Evolutionary conservation across 495 filamentous ascomycete species (phyloP).

Genomic region (Aspergillus wentii): DNA sequence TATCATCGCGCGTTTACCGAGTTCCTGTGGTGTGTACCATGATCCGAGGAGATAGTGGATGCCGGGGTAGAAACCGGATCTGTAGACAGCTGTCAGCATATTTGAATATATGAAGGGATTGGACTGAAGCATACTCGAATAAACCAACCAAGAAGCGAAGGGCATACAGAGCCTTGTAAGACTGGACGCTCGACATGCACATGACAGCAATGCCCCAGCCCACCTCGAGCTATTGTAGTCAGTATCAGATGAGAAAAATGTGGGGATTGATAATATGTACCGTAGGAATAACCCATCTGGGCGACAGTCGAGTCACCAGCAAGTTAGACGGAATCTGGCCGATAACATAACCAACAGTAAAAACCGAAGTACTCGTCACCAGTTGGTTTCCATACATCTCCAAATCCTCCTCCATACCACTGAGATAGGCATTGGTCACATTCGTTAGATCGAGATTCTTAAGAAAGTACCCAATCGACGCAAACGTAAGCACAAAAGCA

Average conservation of each 20-base stretch:
- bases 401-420: conserved; percentile 42
- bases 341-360: conserved; percentile 54
- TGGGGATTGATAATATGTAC: no score
- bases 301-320: conserved; percentile 45
- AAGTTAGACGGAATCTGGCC: conserved; percentile 53
- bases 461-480: conserved; percentile 46
- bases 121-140: no score
- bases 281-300: conserved; percentile 25
- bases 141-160: conserved; percentile 49
- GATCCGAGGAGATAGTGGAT: conserved; percentile 29
- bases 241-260: no score
- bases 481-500: conserved; percentile 44
- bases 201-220: conserved; percentile 45
- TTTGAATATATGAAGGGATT: no score
- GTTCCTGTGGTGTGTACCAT: conserved; percentile 44
- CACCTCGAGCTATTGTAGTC: conserved; percentile 39
- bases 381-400: conserved; percentile 41
- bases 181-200: conserved; percentile 33
- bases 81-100: no score
- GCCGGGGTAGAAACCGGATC: conserved; percentile 32
- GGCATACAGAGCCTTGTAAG: conserved; percentile 39
- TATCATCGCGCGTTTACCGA: conserved; percentile 49
- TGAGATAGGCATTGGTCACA: conserved; percentile 44
- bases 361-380: conserved; percentile 34
- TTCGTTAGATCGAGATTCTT: conserved; percentile 49